Base-by-base conservation (phyloP, 2,329 filamentous ascomycete species). In the Pseudogymnoascus sp. region DNA sequence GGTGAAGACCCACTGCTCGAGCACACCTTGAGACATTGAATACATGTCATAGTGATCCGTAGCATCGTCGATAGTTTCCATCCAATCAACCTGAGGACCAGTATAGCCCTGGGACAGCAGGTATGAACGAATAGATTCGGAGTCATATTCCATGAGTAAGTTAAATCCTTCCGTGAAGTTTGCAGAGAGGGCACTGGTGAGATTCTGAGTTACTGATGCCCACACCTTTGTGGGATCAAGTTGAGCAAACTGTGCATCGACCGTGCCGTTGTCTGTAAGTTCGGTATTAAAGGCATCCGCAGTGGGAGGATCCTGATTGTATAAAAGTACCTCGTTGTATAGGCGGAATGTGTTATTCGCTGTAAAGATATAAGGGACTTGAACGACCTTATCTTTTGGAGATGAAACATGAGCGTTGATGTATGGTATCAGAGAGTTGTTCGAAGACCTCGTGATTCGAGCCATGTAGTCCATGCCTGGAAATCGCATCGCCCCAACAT, bases 401-500 rank as follows among this genome's bases (percentile, higher is more conserved):
- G 43, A 50, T n/a, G 28, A 28, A 16, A 62, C 14, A 37, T 19
- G 61, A 19, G 31, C 38, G 43, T 50, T 62, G 59, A 19, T 60
- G 33, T 43, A 67, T 50, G 61, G 37, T 24, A 12, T 37, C 24
- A 61, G 60, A 43, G 53, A 65, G 1, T 59, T 53, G 8, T 53
- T 46, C 33, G 67, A 65, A 11, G 64, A 50, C 8, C 68, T 31
- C 28, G 69, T 70, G 12, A 60, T 66, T 56, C 63, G 66, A 53
- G 64, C 28, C 75, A 74, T 76, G 60, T 68, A 66, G 4, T 65
- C 46, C 31, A 70, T 76, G 4, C 74, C 38, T 0, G 76, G 76
- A 62, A 72, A 76, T 14, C 76, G 66, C 76, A 78, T 78, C 4
- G 76, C 76, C 0, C 76, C 76, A 35, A 78, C 66, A 50, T 50